phyloP scores from a whole-genome alignment of 1,139 yeast species.

The Nakaseomyces kungkrabaensis region DNA sequence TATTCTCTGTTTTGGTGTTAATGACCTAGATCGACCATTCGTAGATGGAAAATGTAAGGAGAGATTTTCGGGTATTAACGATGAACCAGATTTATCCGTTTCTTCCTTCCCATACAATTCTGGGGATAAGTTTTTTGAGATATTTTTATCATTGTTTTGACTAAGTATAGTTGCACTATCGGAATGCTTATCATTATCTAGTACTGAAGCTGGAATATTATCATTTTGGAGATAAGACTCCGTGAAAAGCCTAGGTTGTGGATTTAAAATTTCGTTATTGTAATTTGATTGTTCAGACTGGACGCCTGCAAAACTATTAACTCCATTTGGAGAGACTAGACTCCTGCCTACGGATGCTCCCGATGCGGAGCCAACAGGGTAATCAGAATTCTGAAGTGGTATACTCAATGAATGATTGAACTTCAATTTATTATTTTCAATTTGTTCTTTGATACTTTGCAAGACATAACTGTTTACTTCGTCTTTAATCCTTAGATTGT shows the following conservation, averaged over 20 bases:
- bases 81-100: slow-evolving; percentile 12
- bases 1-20: slow-evolving; percentile 32
- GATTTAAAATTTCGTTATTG: slow-evolving; percentile 17
- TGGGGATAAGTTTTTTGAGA: not conserved
- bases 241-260: slow-evolving; percentile 29
- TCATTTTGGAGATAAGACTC: slow-evolving; percentile 35
- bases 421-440: slow-evolving; percentile 36
- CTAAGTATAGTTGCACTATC: not conserved
- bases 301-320: slow-evolving; percentile 9
- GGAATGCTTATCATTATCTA: not conserved
- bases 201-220: slow-evolving; percentile 10
- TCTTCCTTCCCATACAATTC: slow-evolving; percentile 3
- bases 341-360: not conserved
- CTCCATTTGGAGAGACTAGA: not conserved
- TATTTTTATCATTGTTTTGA: not conserved
- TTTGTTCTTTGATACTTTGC: slow-evolving; percentile 54
- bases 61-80: slow-evolving; percentile 15
- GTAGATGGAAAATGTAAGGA: not conserved
- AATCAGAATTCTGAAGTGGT: not conserved
- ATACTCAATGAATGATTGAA: slow-evolving; percentile 4
- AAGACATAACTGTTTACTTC: slow-evolving; percentile 74
- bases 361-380: slow-evolving; percentile 1
- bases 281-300: slow-evolving; percentile 4
- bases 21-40: slow-evolving; percentile 28
- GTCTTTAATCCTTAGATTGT: slow-evolving; percentile 66